Evolutionary conservation across 2,329 filamentous ascomycete species (phyloP).

Genomic region (Fusarium sp.): DNA sequence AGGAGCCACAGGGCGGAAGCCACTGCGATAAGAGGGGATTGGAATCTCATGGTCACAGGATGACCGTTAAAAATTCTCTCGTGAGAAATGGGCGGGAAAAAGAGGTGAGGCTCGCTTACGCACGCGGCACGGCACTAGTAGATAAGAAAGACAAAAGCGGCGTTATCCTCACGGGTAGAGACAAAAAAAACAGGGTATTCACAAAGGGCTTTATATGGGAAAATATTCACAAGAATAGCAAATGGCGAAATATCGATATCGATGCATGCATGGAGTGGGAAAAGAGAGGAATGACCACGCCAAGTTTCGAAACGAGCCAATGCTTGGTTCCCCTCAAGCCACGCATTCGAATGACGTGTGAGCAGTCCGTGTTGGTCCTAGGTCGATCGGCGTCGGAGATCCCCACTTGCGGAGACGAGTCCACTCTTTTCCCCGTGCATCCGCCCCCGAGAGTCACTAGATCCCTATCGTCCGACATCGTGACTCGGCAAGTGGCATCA

Average conservation of each 20-base stretch:
- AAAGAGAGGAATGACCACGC: constrained; percentile 5
- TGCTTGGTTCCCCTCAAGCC: constrained; percentile 26
- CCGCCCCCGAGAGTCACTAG: constrained; percentile 3
- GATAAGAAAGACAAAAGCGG: neutral
- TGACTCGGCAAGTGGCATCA: constrained; percentile 9
- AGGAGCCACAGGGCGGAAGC: constrained; percentile 27
- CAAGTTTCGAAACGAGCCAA: constrained; percentile 25
- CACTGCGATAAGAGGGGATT: constrained; percentile 11
- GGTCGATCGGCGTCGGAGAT: constrained; percentile 8
- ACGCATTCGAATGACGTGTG: constrained; percentile 25
- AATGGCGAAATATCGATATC: neutral
- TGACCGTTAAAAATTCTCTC: neutral
- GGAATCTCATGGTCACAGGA: constrained; percentile 22
- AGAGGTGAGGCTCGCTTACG: neutral
- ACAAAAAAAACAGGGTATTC: neutral
- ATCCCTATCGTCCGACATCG: constrained; percentile 18
- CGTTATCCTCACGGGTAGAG: neutral
- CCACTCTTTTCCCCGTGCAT: neutral
- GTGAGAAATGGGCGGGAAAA: neutral
- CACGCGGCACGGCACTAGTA: constrained; percentile 1
- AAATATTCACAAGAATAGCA: neutral
- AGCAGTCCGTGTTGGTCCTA: neutral
- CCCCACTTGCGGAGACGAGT: neutral
- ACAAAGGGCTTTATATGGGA: constrained; percentile 5
- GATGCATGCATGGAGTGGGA: neutral